Evolutionary conservation across 495 filamentous ascomycete genomes (phyloP).

Genomic region (Aspergillus sclerotioniger): DNA sequence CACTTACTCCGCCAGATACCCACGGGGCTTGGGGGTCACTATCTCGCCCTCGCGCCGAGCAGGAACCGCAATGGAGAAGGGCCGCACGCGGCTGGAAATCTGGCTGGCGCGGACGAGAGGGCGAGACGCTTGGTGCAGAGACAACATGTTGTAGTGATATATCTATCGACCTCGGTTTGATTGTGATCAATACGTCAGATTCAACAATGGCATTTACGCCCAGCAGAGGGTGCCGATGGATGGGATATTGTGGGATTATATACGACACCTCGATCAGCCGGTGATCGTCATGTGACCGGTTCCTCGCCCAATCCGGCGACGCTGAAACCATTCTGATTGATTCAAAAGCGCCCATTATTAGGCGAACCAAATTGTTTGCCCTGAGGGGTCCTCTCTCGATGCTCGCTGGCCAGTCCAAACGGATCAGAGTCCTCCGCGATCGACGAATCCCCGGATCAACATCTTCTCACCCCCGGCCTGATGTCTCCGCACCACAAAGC

Average conservation of each 20-base stretch:
- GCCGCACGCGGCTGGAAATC: constrained; percentile 39
- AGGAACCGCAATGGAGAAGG: constrained; percentile 56
- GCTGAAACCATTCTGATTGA: constrained; percentile 5
- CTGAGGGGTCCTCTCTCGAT: background rate
- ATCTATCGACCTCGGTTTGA: no score
- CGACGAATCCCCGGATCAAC: background rate
- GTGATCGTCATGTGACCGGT: constrained; percentile 8
- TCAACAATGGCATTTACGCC: background rate
- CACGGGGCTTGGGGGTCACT: constrained; percentile 51
- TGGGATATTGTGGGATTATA: constrained; percentile 1
- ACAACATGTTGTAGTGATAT: constrained; percentile 4
- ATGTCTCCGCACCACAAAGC: background rate
- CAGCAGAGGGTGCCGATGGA: constrained; percentile 13
- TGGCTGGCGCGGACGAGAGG: constrained; percentile 42
- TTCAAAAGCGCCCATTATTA: background rate
- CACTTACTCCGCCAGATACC: constrained; percentile 41
- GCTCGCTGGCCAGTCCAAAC: background rate
- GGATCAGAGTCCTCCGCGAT: constrained; percentile 18
- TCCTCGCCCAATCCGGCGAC: constrained; percentile 9
- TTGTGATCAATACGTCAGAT: background rate
- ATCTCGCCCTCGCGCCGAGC: constrained; percentile 62
- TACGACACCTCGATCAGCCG: background rate
- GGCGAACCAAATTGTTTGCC: background rate
- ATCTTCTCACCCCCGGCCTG: background rate
- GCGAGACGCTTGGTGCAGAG: constrained; percentile 27